A percentile compares a stretch with the other conserved stretches of the same genome.
Conservation (phyloP, 768 basidiomycete species). For the Mycena polygramma region DNA sequence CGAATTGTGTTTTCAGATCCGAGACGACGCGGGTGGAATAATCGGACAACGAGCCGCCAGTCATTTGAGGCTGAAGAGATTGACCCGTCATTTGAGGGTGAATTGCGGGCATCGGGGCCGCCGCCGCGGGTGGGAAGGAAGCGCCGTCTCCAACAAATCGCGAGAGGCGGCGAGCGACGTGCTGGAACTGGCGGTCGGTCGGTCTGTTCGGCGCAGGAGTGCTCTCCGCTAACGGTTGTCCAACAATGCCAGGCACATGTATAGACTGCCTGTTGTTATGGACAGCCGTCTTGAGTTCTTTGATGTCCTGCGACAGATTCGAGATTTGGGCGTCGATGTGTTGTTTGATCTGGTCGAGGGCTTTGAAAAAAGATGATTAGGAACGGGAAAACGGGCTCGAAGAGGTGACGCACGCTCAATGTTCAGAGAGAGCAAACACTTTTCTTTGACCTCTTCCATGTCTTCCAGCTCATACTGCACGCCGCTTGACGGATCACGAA, state of each 20-base stretch:
- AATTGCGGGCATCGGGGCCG: constrained; percentile 50
- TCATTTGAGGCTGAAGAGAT: constrained; percentile 78
- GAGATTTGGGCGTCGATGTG: constrained; percentile 96
- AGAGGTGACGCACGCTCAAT: constrained; percentile 88
- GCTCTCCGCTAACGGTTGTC: constrained; percentile 72
- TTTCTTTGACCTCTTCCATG: constrained; percentile 91
- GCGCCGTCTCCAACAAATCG: constrained; percentile 69
- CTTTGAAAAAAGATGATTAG: constrained; percentile 55
- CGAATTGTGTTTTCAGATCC: constrained; percentile 93
- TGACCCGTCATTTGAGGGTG: constrained; percentile 77
- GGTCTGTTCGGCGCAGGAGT: constrained; percentile 78
- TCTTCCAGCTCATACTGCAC: constrained; percentile 98
- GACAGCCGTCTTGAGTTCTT: constrained; percentile 84
- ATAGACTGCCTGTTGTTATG: constrained; percentile 65
- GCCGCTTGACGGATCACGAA: constrained; percentile 91
- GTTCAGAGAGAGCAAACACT: constrained; percentile 89
- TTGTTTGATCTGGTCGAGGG: constrained; percentile 98
- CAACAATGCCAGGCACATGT: constrained; percentile 60
- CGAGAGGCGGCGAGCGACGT: constrained; percentile 80
- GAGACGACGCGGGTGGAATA: constrained; percentile 79
- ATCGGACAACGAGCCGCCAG: constrained; percentile 82
- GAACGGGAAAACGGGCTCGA: background rate
- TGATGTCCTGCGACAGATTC: constrained; percentile 88
- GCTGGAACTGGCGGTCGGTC: constrained; percentile 80
- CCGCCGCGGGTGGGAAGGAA: constrained; percentile 38